Percentiles rank a stretch among this genome's conserved stretches.
Evolutionary conservation across 2,329 filamentous ascomycete genomes (phyloP).

Genomic region (Fusarium chuoi): DNA sequence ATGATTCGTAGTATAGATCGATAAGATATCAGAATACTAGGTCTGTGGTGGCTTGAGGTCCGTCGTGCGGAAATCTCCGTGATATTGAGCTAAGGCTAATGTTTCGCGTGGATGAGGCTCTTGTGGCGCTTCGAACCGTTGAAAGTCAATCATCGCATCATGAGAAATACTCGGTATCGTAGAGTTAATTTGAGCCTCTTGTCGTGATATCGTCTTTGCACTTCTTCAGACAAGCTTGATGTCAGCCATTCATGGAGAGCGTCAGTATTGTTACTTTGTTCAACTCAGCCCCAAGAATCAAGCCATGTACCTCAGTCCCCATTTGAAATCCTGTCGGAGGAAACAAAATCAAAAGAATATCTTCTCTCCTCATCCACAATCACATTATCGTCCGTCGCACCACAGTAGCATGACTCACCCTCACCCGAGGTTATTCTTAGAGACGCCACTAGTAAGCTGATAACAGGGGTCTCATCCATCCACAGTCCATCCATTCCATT

Average conservation of each 20-base stretch:
- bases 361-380: background rate
- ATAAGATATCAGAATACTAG: background rate
- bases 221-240: too few relatives aligned
- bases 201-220: rapidly evolving
- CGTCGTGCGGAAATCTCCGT: background rate
- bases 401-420: background rate
- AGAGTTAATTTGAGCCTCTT: background rate
- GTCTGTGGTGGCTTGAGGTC: background rate
- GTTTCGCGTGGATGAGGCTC: background rate
- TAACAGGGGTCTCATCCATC: background rate
- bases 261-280: too few relatives aligned
- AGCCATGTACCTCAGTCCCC: too few relatives aligned
- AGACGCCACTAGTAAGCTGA: background rate
- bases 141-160: background rate
- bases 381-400: background rate
- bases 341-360: background rate
- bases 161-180: background rate
- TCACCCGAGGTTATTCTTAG: background rate
- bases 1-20: background rate
- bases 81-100: background rate
- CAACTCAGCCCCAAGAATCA: background rate
- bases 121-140: slow-evolving; percentile 1
- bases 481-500: background rate
- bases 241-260: background rate
- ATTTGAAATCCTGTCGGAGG: background rate